Base-by-base conservation (phyloP, 1,284 basidiomycete species). In the Pseudozyma pruni region DNA sequence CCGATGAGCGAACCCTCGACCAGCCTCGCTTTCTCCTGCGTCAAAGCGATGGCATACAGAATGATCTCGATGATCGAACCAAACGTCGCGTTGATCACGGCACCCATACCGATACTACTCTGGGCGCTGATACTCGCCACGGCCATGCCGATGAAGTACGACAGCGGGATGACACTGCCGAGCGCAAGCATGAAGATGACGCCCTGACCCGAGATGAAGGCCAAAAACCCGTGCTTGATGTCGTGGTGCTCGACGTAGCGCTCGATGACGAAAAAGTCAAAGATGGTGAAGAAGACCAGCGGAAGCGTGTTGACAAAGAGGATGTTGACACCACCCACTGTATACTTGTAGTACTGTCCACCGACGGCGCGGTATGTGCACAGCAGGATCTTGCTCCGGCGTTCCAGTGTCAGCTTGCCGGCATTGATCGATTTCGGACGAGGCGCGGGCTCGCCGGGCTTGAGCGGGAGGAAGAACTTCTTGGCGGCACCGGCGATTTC, bases 141-240 rank as follows among this genome's bases (percentile, higher is more conserved):
- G 2, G 96, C 96, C 96, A 98, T 98, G 20, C 96, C 96, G 79
- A 99, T 98, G 85, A 97, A 99, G 86, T 98, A 99, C 8, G 92
- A 94, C 8, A 99, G 87, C 0, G 96, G 96, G 67, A 99, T 97
- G 75, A 99, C 93, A 72, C 91, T 93, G 17, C 91, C 88, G 31
- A 99, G 86, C 72, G 91, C 89, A 77, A 95, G 84, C 39, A 92
- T 77, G 82, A 99, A 98, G 76, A 98, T 90, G 72, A 93, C 84
- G 1, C 87, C 88, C 51, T 90, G 90, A 2, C 89, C 89, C 3
- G 92, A 87, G 51, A 98, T 82, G 61, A 90, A 82, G 1, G 85
- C 85, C 32, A 97, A 85, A 60, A 96, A 81, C 1, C 87, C 86
- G 3, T 81, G 77, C 33, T 80, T 60, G 51, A 84, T 78, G 51